Percentiles rank a stretch among this genome's conserved stretches.
Evolutionary conservation across 2,329 filamentous ascomycete species (phyloP).

Genomic region (Arthrinium phaeospermum): DNA sequence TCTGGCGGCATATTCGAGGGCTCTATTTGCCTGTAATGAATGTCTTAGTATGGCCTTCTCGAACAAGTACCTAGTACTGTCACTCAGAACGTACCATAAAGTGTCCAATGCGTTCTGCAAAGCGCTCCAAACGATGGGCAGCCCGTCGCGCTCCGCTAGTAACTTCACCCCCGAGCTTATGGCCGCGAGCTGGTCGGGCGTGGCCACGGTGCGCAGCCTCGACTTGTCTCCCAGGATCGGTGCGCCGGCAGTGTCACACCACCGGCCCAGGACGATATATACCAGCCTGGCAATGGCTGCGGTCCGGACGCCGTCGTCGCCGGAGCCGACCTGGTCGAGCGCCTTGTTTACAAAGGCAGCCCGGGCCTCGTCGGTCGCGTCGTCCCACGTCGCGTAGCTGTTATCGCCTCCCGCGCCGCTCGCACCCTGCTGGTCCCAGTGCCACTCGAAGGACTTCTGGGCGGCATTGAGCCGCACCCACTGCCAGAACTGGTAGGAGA

Average conservation of each 20-base stretch:
- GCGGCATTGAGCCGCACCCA: slow-evolving; percentile 78
- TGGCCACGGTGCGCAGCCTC: slow-evolving; percentile 54
- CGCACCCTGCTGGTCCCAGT: slow-evolving; percentile 66
- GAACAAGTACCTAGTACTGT: too few relatives aligned
- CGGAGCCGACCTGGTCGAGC: slow-evolving; percentile 50
- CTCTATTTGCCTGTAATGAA: slow-evolving; percentile 44
- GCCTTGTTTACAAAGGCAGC: slow-evolving; percentile 62
- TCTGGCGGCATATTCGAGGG: slow-evolving; percentile 45
- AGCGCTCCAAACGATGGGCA: slow-evolving; percentile 58
- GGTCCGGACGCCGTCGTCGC: slow-evolving; percentile 54
- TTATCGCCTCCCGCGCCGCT: slow-evolving; percentile 35
- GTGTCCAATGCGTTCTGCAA: slow-evolving; percentile 56
- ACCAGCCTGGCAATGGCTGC: slow-evolving; percentile 63
- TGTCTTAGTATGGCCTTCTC: not conserved
- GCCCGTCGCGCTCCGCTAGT: slow-evolving; percentile 56
- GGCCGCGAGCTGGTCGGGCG: slow-evolving; percentile 60
- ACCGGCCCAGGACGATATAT: slow-evolving; percentile 71
- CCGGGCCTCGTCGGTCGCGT: slow-evolving; percentile 62
- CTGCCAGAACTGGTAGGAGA: slow-evolving; percentile 88
- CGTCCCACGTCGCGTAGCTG: slow-evolving; percentile 66
- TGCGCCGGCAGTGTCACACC: slow-evolving; percentile 69
- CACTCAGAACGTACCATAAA: slow-evolving; percentile 54
- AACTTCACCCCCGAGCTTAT: slow-evolving; percentile 62
- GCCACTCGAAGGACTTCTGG: slow-evolving; percentile 76
- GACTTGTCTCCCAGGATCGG: slow-evolving; percentile 45